A percentile compares a stretch with the other conserved stretches of the same genome.
Evolutionary conservation across 1,284 basidiomycete species (phyloP).

Genomic region (Macrocystidia cucumis): DNA sequence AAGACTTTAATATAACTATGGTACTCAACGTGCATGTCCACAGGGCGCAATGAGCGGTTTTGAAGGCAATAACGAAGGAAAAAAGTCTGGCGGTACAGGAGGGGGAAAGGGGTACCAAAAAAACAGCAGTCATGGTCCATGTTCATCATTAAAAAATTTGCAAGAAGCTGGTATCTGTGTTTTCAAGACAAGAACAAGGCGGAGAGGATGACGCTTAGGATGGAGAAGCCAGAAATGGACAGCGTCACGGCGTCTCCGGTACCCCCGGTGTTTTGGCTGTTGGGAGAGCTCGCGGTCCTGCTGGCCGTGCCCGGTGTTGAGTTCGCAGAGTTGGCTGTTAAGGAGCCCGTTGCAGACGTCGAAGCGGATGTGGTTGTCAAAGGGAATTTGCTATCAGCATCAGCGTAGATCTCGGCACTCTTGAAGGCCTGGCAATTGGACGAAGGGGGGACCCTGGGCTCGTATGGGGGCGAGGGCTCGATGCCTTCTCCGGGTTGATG

Average conservation of each 20-base stretch:
- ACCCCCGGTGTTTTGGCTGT: slow-evolving; percentile 11
- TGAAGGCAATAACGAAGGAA: too few relatives aligned
- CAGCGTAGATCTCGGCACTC: slow-evolving; percentile 42
- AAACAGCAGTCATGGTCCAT: too few relatives aligned
- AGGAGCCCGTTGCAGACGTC: neutral
- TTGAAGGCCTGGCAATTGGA: slow-evolving; percentile 56
- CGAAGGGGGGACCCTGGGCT: slow-evolving; percentile 46
- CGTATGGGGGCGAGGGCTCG: slow-evolving; percentile 55
- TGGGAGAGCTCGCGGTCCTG: slow-evolving; percentile 8
- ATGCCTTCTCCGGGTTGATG: slow-evolving; percentile 54
- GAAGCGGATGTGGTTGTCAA: slow-evolving; percentile 13
- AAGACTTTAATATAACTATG: too few relatives aligned
- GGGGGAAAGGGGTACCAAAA: too few relatives aligned
- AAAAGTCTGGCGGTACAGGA: too few relatives aligned
- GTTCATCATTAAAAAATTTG: too few relatives aligned
- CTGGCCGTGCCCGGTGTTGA: too few relatives aligned
- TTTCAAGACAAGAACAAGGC: slow-evolving; percentile 34
- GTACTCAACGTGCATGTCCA: too few relatives aligned
- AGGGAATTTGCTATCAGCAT: slow-evolving; percentile 12
- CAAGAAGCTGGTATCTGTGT: too few relatives aligned
- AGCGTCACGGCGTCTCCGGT: slow-evolving; percentile 26
- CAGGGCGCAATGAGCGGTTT: too few relatives aligned
- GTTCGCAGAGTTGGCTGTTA: too few relatives aligned
- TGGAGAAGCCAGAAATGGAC: slow-evolving; percentile 27
- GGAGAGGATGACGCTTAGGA: slow-evolving; percentile 36